Base-by-base conservation (phyloP, 2,329 filamentous ascomycete genomes). In the Cadophora malorum region DNA sequence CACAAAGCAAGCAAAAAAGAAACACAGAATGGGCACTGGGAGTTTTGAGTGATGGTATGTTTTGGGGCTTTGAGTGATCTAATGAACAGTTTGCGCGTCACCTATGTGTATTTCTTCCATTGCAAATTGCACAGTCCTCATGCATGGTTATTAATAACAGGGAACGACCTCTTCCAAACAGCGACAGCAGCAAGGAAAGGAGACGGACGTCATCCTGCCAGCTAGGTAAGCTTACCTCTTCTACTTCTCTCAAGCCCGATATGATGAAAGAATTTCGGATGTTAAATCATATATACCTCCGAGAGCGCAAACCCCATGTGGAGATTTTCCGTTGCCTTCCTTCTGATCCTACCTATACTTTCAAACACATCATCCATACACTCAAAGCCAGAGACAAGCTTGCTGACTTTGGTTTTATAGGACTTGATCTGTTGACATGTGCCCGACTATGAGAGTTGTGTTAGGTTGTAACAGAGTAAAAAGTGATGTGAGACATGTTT, bases 281-380 rank as follows among this genome's bases (percentile, higher is more conserved):
- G 93, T 96, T 93, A 96, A 96, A 82, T 86, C 85, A 88, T 85
- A 84, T 87, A 87, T 19, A 86, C 88, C 90, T 90, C 91, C 91
- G 91, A 90, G 91, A 91, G 93, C 93, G 94, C 94, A 97, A 90
- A 88, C 83, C 61, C 86, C 87, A 84, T 97, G 94, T 97, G 90
- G 94, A 97, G 82, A 88, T 91, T 90, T 68, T 97, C 94, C 94
- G 94, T 97, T 97, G 94, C 94, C 94, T 97, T 97, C 94, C 94
- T 97, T 97, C 94, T 97, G 94, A 97, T 89, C 77, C 62, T 72
- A 69, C 21, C 38, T 67, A 16, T n/a, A 41, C 45, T 16, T 50
- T 58, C 47, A 56, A 59, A 21, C 31, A 41, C 21, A 28, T 12
- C 10, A 19, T 23, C n/a, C 35, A 28, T 23, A 28, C 33, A 16